Base-by-base conservation (phyloP, 2,329 filamentous ascomycete species). In the Aspergillus novoparasiticus region DNA sequence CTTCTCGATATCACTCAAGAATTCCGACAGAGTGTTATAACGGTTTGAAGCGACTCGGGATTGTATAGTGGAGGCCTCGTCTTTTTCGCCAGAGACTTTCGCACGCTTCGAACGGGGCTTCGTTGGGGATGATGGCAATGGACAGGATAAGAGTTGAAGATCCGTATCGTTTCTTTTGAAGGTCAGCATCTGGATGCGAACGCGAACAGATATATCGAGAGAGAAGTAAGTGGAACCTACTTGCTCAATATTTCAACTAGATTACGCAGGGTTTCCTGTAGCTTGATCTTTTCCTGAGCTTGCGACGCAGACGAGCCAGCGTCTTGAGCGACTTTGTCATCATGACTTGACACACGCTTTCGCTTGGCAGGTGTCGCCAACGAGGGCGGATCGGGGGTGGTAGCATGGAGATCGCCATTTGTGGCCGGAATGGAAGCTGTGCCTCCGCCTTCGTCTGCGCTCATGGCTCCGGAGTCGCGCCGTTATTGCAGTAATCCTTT, bases 51-150 rank as follows among this genome's bases (percentile, higher is more conserved):
- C 69, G 48, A 81, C 78, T 26, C 77, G 73, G 41, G 72, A 70
- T 68, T 79, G 75, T 58, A 82, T 78, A 36, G 68, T 80, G 46
- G 72, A 69, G 16, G 67, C 72, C 53, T 77, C 72, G 39, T 71
- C 69, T 58, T 72, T 73, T 51, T 77, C 72, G 16, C 70, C 74
- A 12, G 76, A 75, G 36, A 79, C 70, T 67, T 80, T 81, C 53
- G 78, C 75, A 66, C 79, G 78, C 67, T 82, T 82, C 36, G 73
- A 73, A 36, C 78, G 78, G 46, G 79, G 80, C 68, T 80, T 80
- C 41, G 74, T 66, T 6, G 72, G 69, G 21, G 77, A 73, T 14
- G 71, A 66, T 21, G 76, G 73, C 50, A 81, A 68, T 46, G 79
- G 76, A 58, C 74, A 77, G 57, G 77, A 77, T 16, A 82, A 72